These are phyloP conservation scores for Suillus occidentalis DNA, from an alignment of 768 basidiomycete genomes.

Conservation along the genomic window DNA sequence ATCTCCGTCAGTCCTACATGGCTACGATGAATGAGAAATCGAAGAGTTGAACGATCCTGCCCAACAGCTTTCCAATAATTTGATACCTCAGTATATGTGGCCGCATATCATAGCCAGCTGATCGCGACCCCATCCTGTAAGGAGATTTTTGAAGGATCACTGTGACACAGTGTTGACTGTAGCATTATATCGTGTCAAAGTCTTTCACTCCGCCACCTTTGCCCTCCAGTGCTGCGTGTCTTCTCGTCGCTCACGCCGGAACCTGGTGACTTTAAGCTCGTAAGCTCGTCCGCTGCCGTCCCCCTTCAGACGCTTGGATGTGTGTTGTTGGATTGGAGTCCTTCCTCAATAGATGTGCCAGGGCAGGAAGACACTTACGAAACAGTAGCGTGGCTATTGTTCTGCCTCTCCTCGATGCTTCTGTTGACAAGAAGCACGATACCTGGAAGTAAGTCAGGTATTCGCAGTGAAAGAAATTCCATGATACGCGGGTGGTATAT, in stretches of 20 bases:
- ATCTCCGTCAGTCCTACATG: too few relatives aligned
- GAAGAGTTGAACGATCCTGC: too few relatives aligned
- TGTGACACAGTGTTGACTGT: background rate
- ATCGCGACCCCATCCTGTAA: too few relatives aligned
- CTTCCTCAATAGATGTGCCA: background rate
- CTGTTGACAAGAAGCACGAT: background rate
- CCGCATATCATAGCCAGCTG: too few relatives aligned
- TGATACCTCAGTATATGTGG: too few relatives aligned
- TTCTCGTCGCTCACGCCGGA: conserved; percentile 5
- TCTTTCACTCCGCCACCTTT: background rate
- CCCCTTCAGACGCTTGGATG: background rate
- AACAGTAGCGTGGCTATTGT: conserved; percentile 4
- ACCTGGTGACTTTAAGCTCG: background rate
- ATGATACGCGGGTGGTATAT: conserved; percentile 6
- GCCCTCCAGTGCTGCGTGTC: background rate
- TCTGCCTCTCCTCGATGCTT: background rate
- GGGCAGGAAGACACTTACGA: background rate
- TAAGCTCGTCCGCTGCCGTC: background rate
- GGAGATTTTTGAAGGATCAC: background rate
- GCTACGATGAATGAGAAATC: too few relatives aligned
- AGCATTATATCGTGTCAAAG: background rate
- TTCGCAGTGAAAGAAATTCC: background rate
- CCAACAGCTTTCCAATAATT: too few relatives aligned
- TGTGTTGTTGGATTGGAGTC: conserved; percentile 3
- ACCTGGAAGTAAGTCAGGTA: background rate